Evolutionary conservation across 2,329 filamentous ascomycete genomes (phyloP).

Genomic region (Paecilomyces dactylethromorphus): DNA sequence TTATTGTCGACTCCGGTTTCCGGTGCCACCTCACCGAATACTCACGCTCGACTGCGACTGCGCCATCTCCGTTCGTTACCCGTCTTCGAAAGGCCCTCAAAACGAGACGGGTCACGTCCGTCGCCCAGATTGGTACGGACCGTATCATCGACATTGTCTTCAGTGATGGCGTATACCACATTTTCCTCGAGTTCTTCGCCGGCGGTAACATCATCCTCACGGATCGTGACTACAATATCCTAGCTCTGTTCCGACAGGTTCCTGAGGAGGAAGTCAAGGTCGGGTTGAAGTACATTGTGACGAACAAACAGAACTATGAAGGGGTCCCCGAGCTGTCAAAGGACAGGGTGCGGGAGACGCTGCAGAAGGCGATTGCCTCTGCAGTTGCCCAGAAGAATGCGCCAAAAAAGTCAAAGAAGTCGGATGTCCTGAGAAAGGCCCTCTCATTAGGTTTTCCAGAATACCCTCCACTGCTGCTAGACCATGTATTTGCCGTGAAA

Average conservation of each 20-base stretch:
- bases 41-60: constrained; percentile 74
- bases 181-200: constrained; percentile 95
- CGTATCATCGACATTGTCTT: constrained; percentile 88
- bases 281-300: constrained; percentile 71
- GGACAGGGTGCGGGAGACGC: constrained; percentile 62
- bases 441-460: constrained; percentile 81
- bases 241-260: constrained; percentile 75
- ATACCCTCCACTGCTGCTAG: constrained; percentile 77
- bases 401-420: constrained; percentile 64
- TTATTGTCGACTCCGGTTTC: constrained; percentile 91
- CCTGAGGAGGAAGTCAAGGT: constrained; percentile 72
- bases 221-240: constrained; percentile 72
- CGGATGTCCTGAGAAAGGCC: constrained; percentile 70
- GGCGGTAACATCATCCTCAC: constrained; percentile 92
- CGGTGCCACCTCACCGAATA: constrained; percentile 92
- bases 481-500: constrained; percentile 69
- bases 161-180: constrained; percentile 77
- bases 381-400: constrained; percentile 17
- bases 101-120: constrained; percentile 72
- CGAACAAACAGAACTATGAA: constrained; percentile 74
- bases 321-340: constrained; percentile 69
- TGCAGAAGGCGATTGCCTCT: constrained; percentile 56
- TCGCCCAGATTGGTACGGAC: constrained; percentile 86
- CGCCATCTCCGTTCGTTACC: constrained; percentile 78
- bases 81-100: constrained; percentile 82